Percentiles rank a stretch among this genome's conserved stretches.
phyloP scores from a whole-genome alignment of 2,329 filamentous ascomycete species.

The Venturia nashicola region DNA sequence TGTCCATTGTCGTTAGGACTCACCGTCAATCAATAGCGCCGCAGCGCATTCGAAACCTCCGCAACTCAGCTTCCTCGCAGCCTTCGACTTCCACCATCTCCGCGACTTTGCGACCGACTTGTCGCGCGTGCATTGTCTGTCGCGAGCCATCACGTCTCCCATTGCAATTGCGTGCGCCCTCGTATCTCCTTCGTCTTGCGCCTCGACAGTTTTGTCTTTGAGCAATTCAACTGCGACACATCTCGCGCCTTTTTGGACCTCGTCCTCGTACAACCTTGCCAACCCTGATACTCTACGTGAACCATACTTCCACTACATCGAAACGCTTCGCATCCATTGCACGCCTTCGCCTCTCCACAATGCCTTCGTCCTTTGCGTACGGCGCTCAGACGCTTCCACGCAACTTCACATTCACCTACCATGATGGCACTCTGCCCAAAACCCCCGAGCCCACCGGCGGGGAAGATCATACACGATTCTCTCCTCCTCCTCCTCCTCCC shows the following conservation, averaged over 20 bases:
- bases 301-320: neutral
- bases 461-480: constrained; percentile 13
- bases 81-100: neutral
- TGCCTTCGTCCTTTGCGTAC: neutral
- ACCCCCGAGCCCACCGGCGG: constrained; percentile 30
- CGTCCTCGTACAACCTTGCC: neutral
- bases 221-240: neutral
- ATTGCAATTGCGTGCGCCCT: neutral
- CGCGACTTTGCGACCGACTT: neutral
- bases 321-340: neutral
- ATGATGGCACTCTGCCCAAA: constrained; percentile 30
- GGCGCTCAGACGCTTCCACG: constrained; percentile 29
- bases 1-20: neutral
- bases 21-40: neutral
- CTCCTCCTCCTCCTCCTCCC: constrained; percentile 7
- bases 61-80: neutral
- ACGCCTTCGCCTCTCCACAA: neutral
- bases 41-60: neutral
- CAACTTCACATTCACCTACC: constrained; percentile 37
- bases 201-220: neutral
- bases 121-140: neutral
- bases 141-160: neutral
- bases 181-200: neutral
- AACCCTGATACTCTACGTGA: neutral
- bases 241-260: neutral